phyloP scores from a whole-genome alignment of 768 basidiomycete species.

The Russula vinacea region DNA sequence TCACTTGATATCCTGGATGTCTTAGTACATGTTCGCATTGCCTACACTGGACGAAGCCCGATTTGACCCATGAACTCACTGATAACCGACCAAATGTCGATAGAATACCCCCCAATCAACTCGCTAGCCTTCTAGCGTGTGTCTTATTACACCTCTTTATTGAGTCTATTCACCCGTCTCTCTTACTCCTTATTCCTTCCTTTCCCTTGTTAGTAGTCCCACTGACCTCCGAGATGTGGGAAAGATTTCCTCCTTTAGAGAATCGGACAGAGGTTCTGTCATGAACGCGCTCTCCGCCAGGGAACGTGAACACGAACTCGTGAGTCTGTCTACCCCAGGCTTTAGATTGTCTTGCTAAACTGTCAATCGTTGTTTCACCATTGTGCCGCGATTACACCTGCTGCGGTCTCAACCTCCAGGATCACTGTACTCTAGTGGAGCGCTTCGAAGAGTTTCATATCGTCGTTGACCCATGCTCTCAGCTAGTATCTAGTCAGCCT shows the following conservation, averaged over 20 bases:
- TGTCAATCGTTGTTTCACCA: conserved; percentile 2
- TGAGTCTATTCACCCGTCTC: background rate
- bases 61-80: too few relatives aligned
- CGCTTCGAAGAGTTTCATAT: conserved; percentile 92
- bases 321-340: conserved; percentile 38
- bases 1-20: too few relatives aligned
- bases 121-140: conserved; percentile 64
- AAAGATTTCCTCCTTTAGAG: conserved; percentile 51
- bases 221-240: conserved; percentile 45
- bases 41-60: too few relatives aligned
- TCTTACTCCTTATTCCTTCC: background rate
- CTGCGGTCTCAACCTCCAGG: conserved; percentile 74
- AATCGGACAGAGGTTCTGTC: conserved; percentile 54
- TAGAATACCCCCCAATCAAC: conserved; percentile 49
- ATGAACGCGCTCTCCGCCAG: conserved; percentile 64
- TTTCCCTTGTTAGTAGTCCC: conserved; percentile 34
- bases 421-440: conserved; percentile 81
- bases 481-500: conserved; percentile 24
- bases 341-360: conserved; percentile 14
- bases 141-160: conserved; percentile 34
- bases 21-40: too few relatives aligned
- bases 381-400: conserved; percentile 85
- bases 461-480: conserved; percentile 51
- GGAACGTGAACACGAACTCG: conserved; percentile 70
- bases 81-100: too few relatives aligned